Conservation (phyloP, 495 filamentous ascomycete species). For the Penicillium silybi region DNA sequence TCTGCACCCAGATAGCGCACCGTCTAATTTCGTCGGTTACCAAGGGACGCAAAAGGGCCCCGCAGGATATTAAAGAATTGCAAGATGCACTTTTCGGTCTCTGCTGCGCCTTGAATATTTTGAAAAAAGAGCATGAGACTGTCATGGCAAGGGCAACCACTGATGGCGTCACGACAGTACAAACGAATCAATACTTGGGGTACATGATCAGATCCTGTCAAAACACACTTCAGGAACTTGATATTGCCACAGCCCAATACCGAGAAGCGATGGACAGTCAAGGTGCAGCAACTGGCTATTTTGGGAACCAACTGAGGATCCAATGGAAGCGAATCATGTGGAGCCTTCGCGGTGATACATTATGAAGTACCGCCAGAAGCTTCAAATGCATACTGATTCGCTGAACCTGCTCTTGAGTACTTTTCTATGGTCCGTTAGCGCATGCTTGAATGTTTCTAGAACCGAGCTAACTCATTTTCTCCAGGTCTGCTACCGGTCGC, state of each 20-base stretch:
- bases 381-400: too few species aligned
- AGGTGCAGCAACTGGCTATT: too few species aligned
- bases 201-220: slow-evolving; percentile 3
- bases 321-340: too few species aligned
- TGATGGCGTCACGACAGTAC: neutral
- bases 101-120: neutral
- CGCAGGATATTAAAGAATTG: neutral
- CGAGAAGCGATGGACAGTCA: too few species aligned
- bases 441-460: too few species aligned
- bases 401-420: too few species aligned
- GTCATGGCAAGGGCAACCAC: neutral
- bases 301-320: too few species aligned
- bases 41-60: neutral
- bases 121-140: neutral
- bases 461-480: too few species aligned
- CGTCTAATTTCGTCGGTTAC: neutral
- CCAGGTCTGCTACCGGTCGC: too few species aligned
- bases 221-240: neutral
- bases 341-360: too few species aligned
- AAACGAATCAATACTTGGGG: neutral
- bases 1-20: slow-evolving; percentile 3
- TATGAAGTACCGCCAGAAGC: too few species aligned
- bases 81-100: slow-evolving; percentile 1
- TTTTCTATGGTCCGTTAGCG: too few species aligned
- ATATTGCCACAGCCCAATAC: slow-evolving; percentile 5